phyloP scores from a whole-genome alignment of 1,139 yeast genomes.

The Blastobotrys apis region DNA sequence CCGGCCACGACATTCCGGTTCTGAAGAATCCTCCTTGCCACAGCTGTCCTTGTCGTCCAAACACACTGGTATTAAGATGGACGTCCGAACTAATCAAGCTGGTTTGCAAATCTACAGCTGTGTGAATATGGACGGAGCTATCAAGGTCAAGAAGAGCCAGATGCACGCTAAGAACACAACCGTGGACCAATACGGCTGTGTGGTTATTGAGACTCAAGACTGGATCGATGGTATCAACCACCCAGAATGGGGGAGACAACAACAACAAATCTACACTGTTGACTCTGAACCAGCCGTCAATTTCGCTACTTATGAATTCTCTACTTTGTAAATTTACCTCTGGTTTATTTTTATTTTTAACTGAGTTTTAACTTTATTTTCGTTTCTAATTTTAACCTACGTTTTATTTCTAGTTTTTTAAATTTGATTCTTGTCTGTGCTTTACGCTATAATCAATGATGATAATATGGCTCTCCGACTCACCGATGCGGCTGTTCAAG shows the following conservation, averaged over 20 bases:
- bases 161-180: slow-evolving; percentile 12
- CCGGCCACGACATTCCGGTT: slow-evolving; percentile 6
- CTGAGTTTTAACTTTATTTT: neutral
- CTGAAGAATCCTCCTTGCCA: neutral
- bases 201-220: slow-evolving; percentile 18
- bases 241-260: slow-evolving; percentile 15
- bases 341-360: slow-evolving; percentile 1
- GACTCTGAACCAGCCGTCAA: slow-evolving; percentile 14
- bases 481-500: no score
- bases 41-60: slow-evolving; percentile 10
- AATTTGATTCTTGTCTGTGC: no score
- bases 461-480: no score
- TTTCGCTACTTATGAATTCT: slow-evolving; percentile 15
- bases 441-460: no score
- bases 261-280: slow-evolving; percentile 13
- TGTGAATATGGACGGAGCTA: slow-evolving; percentile 9
- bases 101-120: slow-evolving; percentile 16
- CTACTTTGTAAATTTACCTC: slow-evolving; percentile 6
- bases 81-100: slow-evolving; percentile 15
- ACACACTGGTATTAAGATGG: slow-evolving; percentile 16
- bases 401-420: no score
- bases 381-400: neutral
- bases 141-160: slow-evolving; percentile 15
- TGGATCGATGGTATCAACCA: slow-evolving; percentile 17
- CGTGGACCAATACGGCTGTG: slow-evolving; percentile 15